phyloP scores from a whole-genome alignment of 2,329 filamentous ascomycete species.

The Colletotrichum shisoi region DNA sequence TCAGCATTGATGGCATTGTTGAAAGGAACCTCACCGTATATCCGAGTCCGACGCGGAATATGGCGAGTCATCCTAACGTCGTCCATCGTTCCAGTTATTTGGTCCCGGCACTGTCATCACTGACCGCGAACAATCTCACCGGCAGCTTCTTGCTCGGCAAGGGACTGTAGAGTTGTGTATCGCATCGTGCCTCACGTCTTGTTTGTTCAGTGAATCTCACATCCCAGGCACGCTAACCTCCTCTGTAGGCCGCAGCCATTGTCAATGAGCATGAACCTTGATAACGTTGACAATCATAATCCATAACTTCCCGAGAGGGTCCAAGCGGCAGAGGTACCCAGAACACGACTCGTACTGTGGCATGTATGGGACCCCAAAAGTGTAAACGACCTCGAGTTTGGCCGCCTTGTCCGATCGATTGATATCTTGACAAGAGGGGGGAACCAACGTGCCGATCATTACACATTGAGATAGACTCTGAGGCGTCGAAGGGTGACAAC shows the following conservation, averaged over 20 bases:
- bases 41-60: no score
- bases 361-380: background rate
- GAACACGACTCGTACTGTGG: slow-evolving; percentile 7
- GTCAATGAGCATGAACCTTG: no score
- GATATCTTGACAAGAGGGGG: background rate
- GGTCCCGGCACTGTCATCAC: background rate
- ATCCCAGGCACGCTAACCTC: no score
- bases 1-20: background rate
- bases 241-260: no score
- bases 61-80: background rate
- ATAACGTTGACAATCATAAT: no score
- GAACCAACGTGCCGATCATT: background rate
- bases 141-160: no score
- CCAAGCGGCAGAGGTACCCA: background rate
- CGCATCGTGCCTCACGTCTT: background rate
- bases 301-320: no score
- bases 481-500: background rate
- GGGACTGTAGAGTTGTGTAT: background rate
- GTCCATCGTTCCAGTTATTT: background rate
- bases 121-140: background rate
- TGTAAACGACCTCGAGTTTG: slow-evolving; percentile 1
- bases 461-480: background rate
- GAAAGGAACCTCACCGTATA: background rate
- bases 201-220: no score
- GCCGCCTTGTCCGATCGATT: background rate